Evolutionary conservation across 1,284 basidiomycete species (phyloP).

Genomic region (Fomitopsis schrenkii): DNA sequence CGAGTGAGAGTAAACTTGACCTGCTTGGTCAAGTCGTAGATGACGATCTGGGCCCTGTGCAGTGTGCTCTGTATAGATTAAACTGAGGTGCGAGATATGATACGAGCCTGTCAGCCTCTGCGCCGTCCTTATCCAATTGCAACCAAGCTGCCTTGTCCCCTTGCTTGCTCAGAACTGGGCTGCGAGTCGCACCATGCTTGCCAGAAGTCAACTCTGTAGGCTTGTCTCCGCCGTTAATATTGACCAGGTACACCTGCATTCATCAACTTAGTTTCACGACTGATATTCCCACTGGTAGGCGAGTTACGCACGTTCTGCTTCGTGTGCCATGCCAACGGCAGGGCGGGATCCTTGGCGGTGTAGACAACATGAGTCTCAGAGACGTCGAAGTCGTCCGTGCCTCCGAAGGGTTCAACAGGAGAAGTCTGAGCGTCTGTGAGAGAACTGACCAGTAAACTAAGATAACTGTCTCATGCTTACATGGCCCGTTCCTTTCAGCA

Average conservation of each 20-base stretch:
- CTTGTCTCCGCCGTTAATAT: constrained; percentile 42
- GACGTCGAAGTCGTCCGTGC: constrained; percentile 73
- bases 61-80: background rate
- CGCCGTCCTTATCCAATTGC: constrained; percentile 82
- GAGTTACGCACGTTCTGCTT: constrained; percentile 59
- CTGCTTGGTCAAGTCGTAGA: constrained; percentile 70
- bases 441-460: constrained; percentile 6
- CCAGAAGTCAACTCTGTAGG: constrained; percentile 75
- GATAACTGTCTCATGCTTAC: constrained; percentile 34
- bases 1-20: constrained; percentile 70
- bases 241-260: constrained; percentile 60
- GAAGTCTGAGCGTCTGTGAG: constrained; percentile 39
- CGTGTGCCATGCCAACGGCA: constrained; percentile 74
- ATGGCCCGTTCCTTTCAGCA: constrained; percentile 63
- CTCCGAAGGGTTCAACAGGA: constrained; percentile 83
- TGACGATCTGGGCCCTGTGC: constrained; percentile 65
- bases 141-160: constrained; percentile 82
- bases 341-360: constrained; percentile 76
- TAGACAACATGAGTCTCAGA: constrained; percentile 71
- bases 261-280: background rate
- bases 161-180: constrained; percentile 61
- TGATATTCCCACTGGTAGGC: no score
- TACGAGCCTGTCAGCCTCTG: constrained; percentile 73
- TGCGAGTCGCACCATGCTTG: constrained; percentile 76
- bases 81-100: background rate